Conservation (phyloP, 345 rosid species). For the Carallia brachiata region DNA sequence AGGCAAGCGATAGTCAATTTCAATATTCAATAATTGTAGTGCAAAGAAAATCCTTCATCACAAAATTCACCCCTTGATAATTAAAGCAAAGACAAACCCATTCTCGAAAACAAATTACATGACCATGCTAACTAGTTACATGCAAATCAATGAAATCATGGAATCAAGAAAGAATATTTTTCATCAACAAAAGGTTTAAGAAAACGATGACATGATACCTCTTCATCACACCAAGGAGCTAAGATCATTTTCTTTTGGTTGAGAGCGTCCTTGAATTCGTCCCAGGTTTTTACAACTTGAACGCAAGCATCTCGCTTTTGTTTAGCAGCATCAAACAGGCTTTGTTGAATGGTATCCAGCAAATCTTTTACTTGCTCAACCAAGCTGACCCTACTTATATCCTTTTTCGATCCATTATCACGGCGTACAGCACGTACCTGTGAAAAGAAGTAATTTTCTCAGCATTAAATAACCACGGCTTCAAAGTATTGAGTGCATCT, state of each 20-base stretch:
- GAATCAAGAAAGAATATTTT: constrained; percentile 1
- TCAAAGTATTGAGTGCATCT: neutral
- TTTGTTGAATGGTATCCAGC: constrained; percentile 60
- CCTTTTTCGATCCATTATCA: constrained; percentile 66
- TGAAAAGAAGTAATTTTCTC: constrained; percentile 8
- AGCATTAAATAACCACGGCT: neutral
- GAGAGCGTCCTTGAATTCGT: constrained; percentile 72
- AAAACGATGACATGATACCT: constrained; percentile 40
- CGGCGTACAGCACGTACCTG: constrained; percentile 91
- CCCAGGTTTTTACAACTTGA: constrained; percentile 71
- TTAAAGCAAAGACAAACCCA: neutral
- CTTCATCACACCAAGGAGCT: constrained; percentile 99
- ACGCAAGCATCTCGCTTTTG: constrained; percentile 73
- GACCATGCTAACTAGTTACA: neutral
- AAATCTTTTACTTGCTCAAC: constrained; percentile 56
- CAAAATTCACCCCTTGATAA: neutral
- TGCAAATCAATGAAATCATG: neutral
- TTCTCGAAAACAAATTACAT: neutral
- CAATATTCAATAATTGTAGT: no score
- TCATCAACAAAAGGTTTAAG: neutral
- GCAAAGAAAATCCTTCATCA: no score
- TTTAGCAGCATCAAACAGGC: constrained; percentile 65
- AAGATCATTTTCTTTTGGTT: constrained; percentile 75
- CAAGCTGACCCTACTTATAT: constrained; percentile 56
- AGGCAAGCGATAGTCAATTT: no score